Evolutionary conservation across 2,329 filamentous ascomycete species (phyloP), one percentile per base, ranked within the genome.

Genomic region (Aspergillus latus): DNA sequence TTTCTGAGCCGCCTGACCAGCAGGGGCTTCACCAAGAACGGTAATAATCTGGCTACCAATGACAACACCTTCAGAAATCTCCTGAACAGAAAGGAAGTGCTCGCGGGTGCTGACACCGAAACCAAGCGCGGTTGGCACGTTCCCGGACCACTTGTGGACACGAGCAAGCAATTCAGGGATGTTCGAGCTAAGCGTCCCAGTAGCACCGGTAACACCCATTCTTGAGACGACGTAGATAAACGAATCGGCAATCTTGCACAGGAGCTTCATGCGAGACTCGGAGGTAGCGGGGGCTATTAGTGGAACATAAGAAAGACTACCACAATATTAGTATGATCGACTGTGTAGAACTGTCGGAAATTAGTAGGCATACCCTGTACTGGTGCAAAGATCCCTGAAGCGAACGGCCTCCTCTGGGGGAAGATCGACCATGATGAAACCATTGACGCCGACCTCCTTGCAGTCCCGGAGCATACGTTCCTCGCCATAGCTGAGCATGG

Each of bases 211-310:
- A 55, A 97, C 93, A 66, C 94, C 94, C 88, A 96, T 95, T 66
- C 93, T 84, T 28, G 93, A 97, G 54, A 99, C 94, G 59, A 99
- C 92, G 73, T 99, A 99, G 77, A 99, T 96, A 80, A 97, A 99
- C 3, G 92, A 97, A 76, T 97, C 93, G 69, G 94, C 94, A 61
- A 99, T 93, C 73, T 90, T 87, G 84, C 94, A 99, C 10, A 99
- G 87, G 40, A 97, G 83, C 77, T 90, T 93, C 92, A 99, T 96
- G 68, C 94, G 89, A 62, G 85, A 82, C 66, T 97, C 92, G 5
- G 92, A 96, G 1, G 94, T 97, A 9, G 92, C 86, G 5, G 94
- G 94, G 0, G 94, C 93, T 66, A 99, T 97, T 51, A 99, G 82
- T n/a, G 94, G 94, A 11, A 99, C 89, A 72, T 97, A 99, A 5